Conservation (phyloP, 2,329 filamentous ascomycete genomes). For the Diaporthe humulicola region DNA sequence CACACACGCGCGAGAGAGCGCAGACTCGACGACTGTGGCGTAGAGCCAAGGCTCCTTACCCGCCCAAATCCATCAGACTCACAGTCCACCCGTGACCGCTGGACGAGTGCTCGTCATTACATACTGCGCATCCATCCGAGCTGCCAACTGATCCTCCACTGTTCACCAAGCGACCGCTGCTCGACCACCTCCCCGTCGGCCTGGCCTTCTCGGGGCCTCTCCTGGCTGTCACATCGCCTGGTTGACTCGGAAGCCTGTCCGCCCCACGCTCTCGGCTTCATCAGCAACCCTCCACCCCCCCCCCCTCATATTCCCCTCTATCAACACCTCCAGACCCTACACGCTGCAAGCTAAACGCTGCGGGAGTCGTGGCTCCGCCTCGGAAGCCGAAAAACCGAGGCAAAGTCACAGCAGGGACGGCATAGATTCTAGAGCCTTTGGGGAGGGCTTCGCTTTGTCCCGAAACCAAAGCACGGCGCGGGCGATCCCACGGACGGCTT, state of each 20-base stretch:
- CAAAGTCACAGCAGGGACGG: not conserved
- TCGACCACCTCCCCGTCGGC: not conserved
- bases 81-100: not conserved
- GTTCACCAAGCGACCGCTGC: not conserved
- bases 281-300: not conserved
- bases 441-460: not conserved
- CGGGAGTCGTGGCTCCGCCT: not conserved
- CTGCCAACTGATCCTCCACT: not conserved
- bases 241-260: not conserved
- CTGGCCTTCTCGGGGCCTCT: not conserved
- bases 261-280: not conserved
- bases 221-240: conserved; percentile 2
- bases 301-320: not conserved
- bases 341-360: not conserved
- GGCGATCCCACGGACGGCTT: not conserved
- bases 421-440: not conserved
- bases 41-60: not conserved
- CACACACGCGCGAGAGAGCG: not conserved
- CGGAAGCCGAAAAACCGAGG: no score
- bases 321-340: not conserved
- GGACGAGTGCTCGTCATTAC: not conserved
- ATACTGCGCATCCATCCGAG: not conserved
- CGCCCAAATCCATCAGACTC: not conserved
- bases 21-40: not conserved
- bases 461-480: not conserved